phyloP scores from a whole-genome alignment of 2,329 filamentous ascomycete species.

The Fusarium sp. region DNA sequence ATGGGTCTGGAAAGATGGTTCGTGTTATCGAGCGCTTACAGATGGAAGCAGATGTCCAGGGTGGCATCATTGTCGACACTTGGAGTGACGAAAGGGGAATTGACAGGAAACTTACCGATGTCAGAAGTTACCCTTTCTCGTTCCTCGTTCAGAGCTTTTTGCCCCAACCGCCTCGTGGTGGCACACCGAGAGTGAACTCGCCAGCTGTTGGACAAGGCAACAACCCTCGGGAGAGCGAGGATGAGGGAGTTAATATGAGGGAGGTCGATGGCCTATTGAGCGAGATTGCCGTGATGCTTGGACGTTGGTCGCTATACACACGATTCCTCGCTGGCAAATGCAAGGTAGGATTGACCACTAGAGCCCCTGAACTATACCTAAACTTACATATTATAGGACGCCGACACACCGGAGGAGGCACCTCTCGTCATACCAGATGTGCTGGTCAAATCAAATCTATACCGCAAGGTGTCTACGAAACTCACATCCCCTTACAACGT shows the following conservation, averaged over 20 bases:
- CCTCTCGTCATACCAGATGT: conserved; percentile 79
- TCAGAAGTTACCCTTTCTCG: conserved; percentile 97
- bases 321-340: conserved; percentile 91
- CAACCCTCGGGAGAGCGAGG: conserved; percentile 78
- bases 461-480: conserved; percentile 81
- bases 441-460: conserved; percentile 83
- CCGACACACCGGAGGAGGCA: conserved; percentile 65
- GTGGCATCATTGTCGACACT: conserved; percentile 94
- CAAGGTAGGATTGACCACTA: conserved; percentile 68
- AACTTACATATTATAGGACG: conserved; percentile 60
- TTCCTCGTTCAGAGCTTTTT: conserved; percentile 97
- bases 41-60: conserved; percentile 95
- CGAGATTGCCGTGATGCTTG: conserved; percentile 93
- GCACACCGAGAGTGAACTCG: conserved; percentile 80
- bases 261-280: conserved; percentile 90
- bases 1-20: conserved; percentile 93
- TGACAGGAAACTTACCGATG: conserved; percentile 89
- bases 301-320: conserved; percentile 92
- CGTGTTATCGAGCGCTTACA: conserved; percentile 94
- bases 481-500: conserved; percentile 87
- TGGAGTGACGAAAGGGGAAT: conserved; percentile 93
- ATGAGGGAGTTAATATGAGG: conserved; percentile 96
- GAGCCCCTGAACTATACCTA: not conserved
- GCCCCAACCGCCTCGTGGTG: conserved; percentile 75
- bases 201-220: conserved; percentile 75